Base-by-base conservation (phyloP, 176 grass and related monocot genomes). In the Bonia amplexicaulis region DNA sequence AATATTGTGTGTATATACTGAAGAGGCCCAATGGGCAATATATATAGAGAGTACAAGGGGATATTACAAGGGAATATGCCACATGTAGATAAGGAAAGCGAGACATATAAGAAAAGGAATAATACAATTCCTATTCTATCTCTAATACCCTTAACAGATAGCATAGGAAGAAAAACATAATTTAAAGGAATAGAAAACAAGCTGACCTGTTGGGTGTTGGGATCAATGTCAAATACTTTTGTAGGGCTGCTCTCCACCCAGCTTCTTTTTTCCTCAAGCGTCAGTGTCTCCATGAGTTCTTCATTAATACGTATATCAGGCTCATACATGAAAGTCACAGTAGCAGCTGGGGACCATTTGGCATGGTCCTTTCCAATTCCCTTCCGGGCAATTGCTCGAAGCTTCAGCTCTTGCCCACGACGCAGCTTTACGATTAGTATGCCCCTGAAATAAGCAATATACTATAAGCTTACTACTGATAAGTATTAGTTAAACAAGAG, bases 291-390 rank as follows among this genome's bases (percentile, higher is more conserved):
- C 93, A 96, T 96, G 45, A 96, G 22, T n/a, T 99, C 91, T 81
- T 99, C 86, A 73, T 92, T 94, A 77, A 99, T 92, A 74, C 79
- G 91, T 77, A 96, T 94, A 17, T 94, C 85, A 84, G 96, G 96
- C 68, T 99, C 96, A 77, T 96, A 99, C 93, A 99, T 94, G 88
- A 99, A 99, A 69, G 96, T 94, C 65, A 96, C 93, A 15, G 96
- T 96, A 78, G 96, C 93, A 57, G 91, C 91, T 71, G 96, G 91
- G 39, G 96, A 99, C 91, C 96, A 96, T 82, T 96, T 96, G 16
- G 96, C 96, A 66, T 99, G 93, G 45, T 99, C 96, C 85, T 99
- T 99, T 41, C 90, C 96, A 51, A 99, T 99, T 66, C 96, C 96
- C 89, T 99, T 99, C 80, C 93, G 92, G 46, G 96, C 96, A 87